Conservation (phyloP, 2,329 filamentous ascomycete genomes). For the Hypoxylon sp. region DNA sequence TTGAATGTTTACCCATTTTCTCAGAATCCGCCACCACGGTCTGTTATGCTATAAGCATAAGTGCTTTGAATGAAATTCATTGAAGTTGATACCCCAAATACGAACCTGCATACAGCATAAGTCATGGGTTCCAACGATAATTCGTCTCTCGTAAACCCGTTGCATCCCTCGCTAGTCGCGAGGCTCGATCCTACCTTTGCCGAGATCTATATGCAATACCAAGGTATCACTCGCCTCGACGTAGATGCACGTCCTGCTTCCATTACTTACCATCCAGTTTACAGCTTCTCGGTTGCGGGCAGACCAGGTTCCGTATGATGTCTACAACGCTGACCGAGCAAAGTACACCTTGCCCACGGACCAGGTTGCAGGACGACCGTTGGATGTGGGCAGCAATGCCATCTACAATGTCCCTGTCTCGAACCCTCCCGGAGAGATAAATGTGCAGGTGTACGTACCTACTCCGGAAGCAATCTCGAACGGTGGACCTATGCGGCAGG, state of each 20-base stretch:
- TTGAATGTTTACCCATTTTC: constrained; percentile 1
- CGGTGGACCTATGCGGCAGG: constrained; percentile 30
- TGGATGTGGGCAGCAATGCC: constrained; percentile 38
- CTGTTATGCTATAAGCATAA: constrained; percentile 4
- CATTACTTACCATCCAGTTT: constrained; percentile 52
- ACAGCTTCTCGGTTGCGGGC: constrained; percentile 38
- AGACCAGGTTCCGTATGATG: constrained; percentile 44
- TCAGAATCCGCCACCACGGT: background rate
- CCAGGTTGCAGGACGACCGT: constrained; percentile 29
- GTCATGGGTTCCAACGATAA: constrained; percentile 38
- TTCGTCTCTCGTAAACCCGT: constrained; percentile 51
- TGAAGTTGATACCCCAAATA: constrained; percentile 9
- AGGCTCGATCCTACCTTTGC: constrained; percentile 57
- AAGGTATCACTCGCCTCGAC: constrained; percentile 48
- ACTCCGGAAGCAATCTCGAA: constrained; percentile 41
- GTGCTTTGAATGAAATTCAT: constrained; percentile 6
- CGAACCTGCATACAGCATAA: constrained; percentile 12
- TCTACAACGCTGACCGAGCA: constrained; percentile 38
- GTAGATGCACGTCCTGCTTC: constrained; percentile 50
- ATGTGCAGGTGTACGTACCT: constrained; percentile 57
- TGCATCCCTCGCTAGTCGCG: constrained; percentile 56
- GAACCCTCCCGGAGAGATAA: constrained; percentile 41
- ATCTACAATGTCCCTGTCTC: constrained; percentile 40
- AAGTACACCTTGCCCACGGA: constrained; percentile 40
- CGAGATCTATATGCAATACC: constrained; percentile 54